Percentiles rank a stretch among this genome's conserved stretches.
phyloP scores from a whole-genome alignment of 306 rosid genomes.

The Fragaria vesca region DNA sequence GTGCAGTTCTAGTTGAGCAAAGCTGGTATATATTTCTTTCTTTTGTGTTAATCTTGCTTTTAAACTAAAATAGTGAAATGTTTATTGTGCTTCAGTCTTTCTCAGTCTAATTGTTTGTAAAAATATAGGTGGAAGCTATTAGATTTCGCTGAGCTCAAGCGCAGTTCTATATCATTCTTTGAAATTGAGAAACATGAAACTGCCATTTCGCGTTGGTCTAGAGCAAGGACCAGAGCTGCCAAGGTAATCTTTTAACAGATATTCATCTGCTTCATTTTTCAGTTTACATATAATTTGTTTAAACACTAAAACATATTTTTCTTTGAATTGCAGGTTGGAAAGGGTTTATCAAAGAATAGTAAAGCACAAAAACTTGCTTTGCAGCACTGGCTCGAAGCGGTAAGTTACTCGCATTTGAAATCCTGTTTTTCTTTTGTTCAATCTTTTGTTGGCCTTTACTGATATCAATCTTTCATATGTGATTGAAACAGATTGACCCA shows the following conservation, averaged over 20 bases:
- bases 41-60: slow-evolving; percentile 8
- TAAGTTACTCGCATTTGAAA: slow-evolving; percentile 39
- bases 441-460: slow-evolving; percentile 25
- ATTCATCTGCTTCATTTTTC: not conserved
- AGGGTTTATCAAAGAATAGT: slow-evolving; percentile 84
- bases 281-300: slow-evolving; percentile 11
- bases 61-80: not conserved
- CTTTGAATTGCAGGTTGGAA: slow-evolving; percentile 75
- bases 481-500: slow-evolving; percentile 76
- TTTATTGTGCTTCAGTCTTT: slow-evolving; percentile 22
- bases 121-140: slow-evolving; percentile 90
- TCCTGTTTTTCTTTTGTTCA: not conserved
- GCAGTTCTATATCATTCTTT: slow-evolving; percentile 90
- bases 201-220: slow-evolving; percentile 95
- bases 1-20: slow-evolving; percentile 97
- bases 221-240: slow-evolving; percentile 98
- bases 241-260: slow-evolving; percentile 51
- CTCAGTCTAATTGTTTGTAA: slow-evolving; percentile 19
- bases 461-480: slow-evolving; percentile 25
- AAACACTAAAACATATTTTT: slow-evolving; percentile 18
- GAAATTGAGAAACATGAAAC: slow-evolving; percentile 95
- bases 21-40: slow-evolving; percentile 66
- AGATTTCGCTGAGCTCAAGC: slow-evolving; percentile 93
- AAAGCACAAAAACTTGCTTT: slow-evolving; percentile 95
- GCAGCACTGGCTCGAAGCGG: slow-evolving; percentile 99